Base-by-base conservation (phyloP, 140 eudicot species). In the Ambrosia hybrid region DNA sequence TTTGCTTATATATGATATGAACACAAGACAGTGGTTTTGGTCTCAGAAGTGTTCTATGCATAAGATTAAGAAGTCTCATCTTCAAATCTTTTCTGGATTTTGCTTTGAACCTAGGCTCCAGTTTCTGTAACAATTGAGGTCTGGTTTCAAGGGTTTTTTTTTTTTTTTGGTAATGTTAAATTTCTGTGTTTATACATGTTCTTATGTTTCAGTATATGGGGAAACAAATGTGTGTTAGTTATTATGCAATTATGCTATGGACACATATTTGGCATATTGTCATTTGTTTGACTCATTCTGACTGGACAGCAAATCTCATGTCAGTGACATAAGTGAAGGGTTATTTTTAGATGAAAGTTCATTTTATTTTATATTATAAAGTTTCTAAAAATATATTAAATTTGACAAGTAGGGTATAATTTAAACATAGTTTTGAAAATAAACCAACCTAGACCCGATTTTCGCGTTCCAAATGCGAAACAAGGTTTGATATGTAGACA, bases 11-110 rank as follows among this genome's bases (percentile, higher is more conserved):
- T 84, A 76, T 33, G 89, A 87, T 58, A 82, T 84, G 85, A 59
- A 70, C 9, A 64, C 17, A 4, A 71, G 76, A 48, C 67, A 73
- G 13, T 87, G 71, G 89, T 82, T 37, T 41, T 82, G 89, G 89
- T 70, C 85, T 7, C 78, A 71, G 12, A 84, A 61, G 67, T 76
- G 89, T 72, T 73, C 65, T 48, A 73, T 71, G 79, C 34, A 43
- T 37, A 87, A 84, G 84, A 84, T 37, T 37, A 87, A 84, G 84
- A 84, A 63, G 82, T 84, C 66, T 69, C 82, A 81, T 13, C 89
- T 81, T 52, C 82, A 87, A 77, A 79, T 84, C 12, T 87, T 81
- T 70, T 77, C 85, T 3, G 92, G 89, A 9, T 84, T 87, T 77
- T 84, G 89, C 78, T 87, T 87, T 73, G 85, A 82, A 63, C 87